Evolutionary conservation across 345 rosid genomes (phyloP).

Genomic region (Rhodomyrtus tomentosa): DNA sequence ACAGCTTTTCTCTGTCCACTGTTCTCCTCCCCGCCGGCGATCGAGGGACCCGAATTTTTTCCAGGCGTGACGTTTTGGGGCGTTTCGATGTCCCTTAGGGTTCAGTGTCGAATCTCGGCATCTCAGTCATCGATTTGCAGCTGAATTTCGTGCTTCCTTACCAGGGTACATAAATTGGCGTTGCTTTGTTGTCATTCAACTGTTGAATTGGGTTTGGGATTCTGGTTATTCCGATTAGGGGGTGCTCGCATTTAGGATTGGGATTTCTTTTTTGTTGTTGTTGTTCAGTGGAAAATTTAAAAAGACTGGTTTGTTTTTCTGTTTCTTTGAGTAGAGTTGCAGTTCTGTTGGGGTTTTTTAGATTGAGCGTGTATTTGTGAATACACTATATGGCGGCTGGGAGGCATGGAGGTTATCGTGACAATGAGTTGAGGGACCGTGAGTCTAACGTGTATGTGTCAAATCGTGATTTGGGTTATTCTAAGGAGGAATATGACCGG

Average conservation of each 20-base stretch:
- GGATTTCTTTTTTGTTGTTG: not conserved
- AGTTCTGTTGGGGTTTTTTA: not conserved
- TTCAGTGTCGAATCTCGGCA: not conserved
- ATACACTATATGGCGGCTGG: constrained; percentile 61
- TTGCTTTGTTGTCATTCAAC: not conserved
- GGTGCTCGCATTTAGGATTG: not conserved
- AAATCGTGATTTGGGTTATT: constrained; percentile 29
- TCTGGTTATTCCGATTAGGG: not conserved
- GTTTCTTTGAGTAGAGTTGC: not conserved
- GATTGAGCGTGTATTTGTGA: not conserved
- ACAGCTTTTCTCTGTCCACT: not conserved
- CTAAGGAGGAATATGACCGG: constrained; percentile 32
- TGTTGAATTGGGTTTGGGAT: not conserved
- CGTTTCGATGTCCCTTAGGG: not conserved
- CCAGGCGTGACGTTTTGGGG: not conserved
- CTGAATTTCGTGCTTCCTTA: not conserved
- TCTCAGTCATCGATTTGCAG: not conserved
- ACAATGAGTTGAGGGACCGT: constrained; percentile 48
- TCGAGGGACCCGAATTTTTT: not conserved
- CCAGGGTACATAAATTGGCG: not conserved
- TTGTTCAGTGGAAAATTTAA: not conserved
- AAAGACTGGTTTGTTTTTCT: not conserved
- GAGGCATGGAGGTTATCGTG: constrained; percentile 61
- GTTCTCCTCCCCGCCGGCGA: not conserved
- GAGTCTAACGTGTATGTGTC: constrained; percentile 44